Evolutionary conservation across 257 asterid genomes (phyloP).

Genomic region (Lantana camara): DNA sequence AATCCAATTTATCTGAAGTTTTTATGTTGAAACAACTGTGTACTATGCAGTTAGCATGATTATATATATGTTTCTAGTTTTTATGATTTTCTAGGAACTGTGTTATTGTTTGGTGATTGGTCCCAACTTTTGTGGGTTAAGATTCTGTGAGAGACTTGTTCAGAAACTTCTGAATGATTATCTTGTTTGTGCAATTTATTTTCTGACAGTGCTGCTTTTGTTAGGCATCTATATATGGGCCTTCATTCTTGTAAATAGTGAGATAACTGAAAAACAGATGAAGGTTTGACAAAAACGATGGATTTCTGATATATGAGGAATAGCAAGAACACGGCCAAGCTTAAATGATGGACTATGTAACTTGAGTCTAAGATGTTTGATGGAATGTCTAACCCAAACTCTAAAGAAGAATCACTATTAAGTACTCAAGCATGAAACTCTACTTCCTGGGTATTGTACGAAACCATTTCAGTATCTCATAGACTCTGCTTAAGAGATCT

Average conservation of each 20-base stretch:
- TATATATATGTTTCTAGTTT: neutral
- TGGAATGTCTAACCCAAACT: constrained; percentile 9
- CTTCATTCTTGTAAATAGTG: neutral
- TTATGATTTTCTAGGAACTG: neutral
- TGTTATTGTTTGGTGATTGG: neutral
- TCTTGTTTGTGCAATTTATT: neutral
- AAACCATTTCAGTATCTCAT: neutral
- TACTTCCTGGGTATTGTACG: neutral
- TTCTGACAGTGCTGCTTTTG: no score
- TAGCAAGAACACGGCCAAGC: neutral
- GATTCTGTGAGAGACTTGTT: no score
- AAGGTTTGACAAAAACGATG: neutral
- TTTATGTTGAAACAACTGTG: neutral
- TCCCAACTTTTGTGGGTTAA: neutral
- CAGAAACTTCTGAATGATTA: no score
- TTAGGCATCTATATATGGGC: neutral
- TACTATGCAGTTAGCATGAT: neutral
- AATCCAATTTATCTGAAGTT: neutral
- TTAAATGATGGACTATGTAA: neutral
- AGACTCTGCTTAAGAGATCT: neutral
- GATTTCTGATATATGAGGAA: constrained; percentile 16
- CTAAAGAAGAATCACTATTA: no score
- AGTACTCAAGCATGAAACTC: neutral
- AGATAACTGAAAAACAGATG: neutral
- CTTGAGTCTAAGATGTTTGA: constrained; percentile 23